phyloP scores from a whole-genome alignment of 1,139 yeast species.

The Taphrina sp. region DNA sequence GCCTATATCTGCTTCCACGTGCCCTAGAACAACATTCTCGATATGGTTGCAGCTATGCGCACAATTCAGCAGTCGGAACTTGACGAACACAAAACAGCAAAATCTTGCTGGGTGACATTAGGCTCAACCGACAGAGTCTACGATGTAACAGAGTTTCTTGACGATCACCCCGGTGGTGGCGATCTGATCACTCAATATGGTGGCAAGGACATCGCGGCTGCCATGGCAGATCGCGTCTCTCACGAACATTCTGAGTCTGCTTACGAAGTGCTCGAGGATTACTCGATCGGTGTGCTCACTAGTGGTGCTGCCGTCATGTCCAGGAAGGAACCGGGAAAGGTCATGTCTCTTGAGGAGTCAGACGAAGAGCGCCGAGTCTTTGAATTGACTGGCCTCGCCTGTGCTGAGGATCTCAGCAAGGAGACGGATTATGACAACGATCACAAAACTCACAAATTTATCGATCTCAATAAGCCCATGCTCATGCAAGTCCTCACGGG shows the following conservation, averaged over 20 bases:
- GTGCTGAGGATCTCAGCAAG: slow-evolving; percentile 67
- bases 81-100: slow-evolving; percentile 55
- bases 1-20: no score
- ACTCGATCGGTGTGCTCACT: slow-evolving; percentile 62
- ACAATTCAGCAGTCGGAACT: slow-evolving; percentile 25
- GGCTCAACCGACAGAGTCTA: slow-evolving; percentile 50
- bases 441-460: slow-evolving; percentile 71
- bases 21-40: no score
- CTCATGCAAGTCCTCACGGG: slow-evolving; percentile 73
- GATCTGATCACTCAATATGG: slow-evolving; percentile 72
- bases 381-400: slow-evolving; percentile 49
- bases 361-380: slow-evolving; percentile 52
- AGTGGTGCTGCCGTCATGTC: slow-evolving; percentile 43
- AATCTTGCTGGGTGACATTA: slow-evolving; percentile 58
- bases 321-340: slow-evolving; percentile 8
- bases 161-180: slow-evolving; percentile 59
- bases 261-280: slow-evolving; percentile 79
- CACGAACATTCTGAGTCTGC: slow-evolving; percentile 85
- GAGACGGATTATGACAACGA: slow-evolving; percentile 77
- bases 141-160: slow-evolving; percentile 52
- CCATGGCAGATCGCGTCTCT: slow-evolving; percentile 64
- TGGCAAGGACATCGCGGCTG: slow-evolving; percentile 77
- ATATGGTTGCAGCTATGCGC: slow-evolving; percentile 24
- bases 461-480: slow-evolving; percentile 80
- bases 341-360: slow-evolving; percentile 37